These are phyloP conservation scores for Apophysomyces trapeziformis DNA, from an alignment of 371 early-diverging fungal genomes.

Conservation along the genomic window DNA sequence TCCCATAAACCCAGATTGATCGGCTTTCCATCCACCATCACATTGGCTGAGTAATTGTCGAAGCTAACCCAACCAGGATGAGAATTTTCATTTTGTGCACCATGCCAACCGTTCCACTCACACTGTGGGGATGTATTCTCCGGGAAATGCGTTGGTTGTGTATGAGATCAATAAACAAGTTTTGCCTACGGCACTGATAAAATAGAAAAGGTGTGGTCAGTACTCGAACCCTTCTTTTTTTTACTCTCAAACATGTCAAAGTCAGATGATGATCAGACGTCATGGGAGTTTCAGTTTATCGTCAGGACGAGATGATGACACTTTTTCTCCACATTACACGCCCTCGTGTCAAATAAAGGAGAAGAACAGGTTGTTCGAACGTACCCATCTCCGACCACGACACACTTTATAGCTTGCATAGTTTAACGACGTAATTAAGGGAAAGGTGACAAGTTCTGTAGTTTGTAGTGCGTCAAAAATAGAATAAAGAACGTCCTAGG, in stretches of 20 bases:
- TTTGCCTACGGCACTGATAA: conserved; percentile 78
- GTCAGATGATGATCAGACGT: conserved; percentile 7
- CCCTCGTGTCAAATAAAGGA: conserved; percentile 9
- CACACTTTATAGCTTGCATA: conserved; percentile 99
- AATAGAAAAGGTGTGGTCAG: conserved; percentile 4
- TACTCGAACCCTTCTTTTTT: not conserved
- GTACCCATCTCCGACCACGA: conserved; percentile 97
- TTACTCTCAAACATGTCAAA: not conserved
- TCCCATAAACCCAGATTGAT: conserved; percentile 90
- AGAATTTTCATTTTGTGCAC: not conserved
- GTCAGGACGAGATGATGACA: conserved; percentile 13
- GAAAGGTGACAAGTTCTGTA: not conserved
- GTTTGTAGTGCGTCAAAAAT: conserved; percentile 7
- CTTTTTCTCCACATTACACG: conserved; percentile 7
- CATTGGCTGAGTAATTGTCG: conserved; percentile 86
- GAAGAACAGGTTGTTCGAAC: conserved; percentile 25
- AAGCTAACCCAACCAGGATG: conserved; percentile 45
- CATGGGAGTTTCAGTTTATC: conserved; percentile 8
- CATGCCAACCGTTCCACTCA: conserved; percentile 26
- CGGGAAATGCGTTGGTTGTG: conserved; percentile 85
- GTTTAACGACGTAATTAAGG: not conserved
- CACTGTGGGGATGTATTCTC: conserved; percentile 83
- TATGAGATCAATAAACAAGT: conserved; percentile 84
- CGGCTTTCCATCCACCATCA: conserved; percentile 85
- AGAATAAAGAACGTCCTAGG: not conserved